Evolutionary conservation across 2,329 filamentous ascomycete genomes (phyloP).

Genomic region (Nothophaeocryptopus gaeumannii): DNA sequence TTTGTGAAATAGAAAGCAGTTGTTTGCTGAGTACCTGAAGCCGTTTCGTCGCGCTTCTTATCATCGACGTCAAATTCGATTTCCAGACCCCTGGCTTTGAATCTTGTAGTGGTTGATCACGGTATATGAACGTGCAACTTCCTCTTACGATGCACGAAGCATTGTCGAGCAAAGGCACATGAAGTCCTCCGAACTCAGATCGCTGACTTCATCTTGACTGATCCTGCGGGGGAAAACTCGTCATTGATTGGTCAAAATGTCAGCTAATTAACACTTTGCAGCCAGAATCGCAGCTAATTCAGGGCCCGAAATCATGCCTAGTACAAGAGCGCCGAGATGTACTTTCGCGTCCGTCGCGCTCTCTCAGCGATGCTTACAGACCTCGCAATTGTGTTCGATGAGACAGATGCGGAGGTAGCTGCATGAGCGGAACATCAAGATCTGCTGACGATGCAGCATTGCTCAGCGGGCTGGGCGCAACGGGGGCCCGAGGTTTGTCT

Average conservation of each 20-base stretch:
- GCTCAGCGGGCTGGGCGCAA: conserved; percentile 41
- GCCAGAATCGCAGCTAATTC: no score
- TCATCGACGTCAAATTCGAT: conserved; percentile 1
- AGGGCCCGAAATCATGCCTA: no score
- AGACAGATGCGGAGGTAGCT: conserved; percentile 38
- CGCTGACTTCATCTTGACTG: conserved; percentile 6
- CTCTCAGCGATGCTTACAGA: conserved; percentile 33
- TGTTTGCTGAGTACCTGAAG: conserved; percentile 5
- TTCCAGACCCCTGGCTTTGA: no score
- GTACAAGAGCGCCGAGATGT: no score
- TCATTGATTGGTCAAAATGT: no score
- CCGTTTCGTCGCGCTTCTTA: conserved; percentile 4
- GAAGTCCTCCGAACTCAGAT: no score
- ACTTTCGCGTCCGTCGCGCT: no score
- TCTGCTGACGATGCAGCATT: conserved; percentile 19
- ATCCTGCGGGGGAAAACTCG: not conserved
- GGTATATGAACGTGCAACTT: no score
- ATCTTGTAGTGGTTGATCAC: no score
- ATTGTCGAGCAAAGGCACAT: no score
- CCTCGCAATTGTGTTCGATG: conserved; percentile 14
- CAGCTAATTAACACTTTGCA: no score
- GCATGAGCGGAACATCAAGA: conserved; percentile 42
- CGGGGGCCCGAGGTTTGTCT: conserved; percentile 30
- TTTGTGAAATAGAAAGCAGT: not conserved
- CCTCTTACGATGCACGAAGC: no score